A percentile compares a stretch with the other conserved stretches of the same genome.
Conservation (phyloP, 345 rosid species). For the Lenwebbia sp. region DNA sequence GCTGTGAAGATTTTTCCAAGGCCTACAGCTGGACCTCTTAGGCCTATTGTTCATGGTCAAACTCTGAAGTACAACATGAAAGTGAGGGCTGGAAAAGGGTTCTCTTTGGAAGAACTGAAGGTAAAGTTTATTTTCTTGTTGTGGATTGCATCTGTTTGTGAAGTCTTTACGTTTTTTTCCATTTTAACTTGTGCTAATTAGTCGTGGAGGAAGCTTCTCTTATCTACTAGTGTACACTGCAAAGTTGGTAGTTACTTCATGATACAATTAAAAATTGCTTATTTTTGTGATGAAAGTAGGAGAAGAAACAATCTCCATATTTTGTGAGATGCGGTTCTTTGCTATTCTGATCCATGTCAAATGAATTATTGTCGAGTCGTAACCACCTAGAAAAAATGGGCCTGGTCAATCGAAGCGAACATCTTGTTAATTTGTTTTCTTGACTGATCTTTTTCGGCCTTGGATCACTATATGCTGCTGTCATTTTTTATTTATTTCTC, state of each 20-base stretch:
- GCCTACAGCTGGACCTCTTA: slow-evolving; percentile 40
- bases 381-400: neutral
- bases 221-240: neutral
- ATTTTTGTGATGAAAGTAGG: neutral
- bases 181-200: neutral
- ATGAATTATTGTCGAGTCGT: neutral
- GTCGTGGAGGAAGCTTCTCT: neutral
- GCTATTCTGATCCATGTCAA: neutral
- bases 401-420: neutral
- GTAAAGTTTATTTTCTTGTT: neutral
- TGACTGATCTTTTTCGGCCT: neutral
- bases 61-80: slow-evolving; percentile 44
- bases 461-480: neutral
- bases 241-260: neutral
- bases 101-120: slow-evolving; percentile 43
- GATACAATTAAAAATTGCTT: neutral
- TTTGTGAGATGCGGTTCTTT: neutral
- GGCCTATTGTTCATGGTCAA: slow-evolving; percentile 42
- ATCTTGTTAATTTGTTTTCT: neutral
- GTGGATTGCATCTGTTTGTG: neutral
- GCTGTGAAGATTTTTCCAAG: slow-evolving; percentile 43
- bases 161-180: neutral
- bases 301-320: neutral
- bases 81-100: slow-evolving; percentile 38
- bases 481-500: too few relatives aligned